Percentiles rank a stretch among this genome's conserved stretches.
Conservation (phyloP, 2,329 filamentous ascomycete species). For the Xylaria sp. region DNA sequence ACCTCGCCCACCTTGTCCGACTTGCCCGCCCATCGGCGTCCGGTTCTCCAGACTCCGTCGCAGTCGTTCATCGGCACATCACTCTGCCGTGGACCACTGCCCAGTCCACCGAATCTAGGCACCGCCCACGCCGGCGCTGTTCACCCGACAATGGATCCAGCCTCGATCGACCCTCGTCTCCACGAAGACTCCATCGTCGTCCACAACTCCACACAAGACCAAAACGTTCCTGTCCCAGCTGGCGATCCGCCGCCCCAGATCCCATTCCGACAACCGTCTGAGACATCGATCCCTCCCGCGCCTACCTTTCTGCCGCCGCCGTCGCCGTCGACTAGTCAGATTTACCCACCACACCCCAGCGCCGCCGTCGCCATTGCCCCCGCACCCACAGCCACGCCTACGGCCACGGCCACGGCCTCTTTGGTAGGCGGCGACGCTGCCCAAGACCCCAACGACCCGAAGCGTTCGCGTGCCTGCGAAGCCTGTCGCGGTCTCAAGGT, state of each 20-base stretch:
- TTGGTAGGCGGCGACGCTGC: slow-evolving; percentile 28
- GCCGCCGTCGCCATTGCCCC: slow-evolving; percentile 11
- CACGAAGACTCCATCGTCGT: slow-evolving; percentile 38
- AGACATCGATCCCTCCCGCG: neutral
- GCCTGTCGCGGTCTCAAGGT: slow-evolving; percentile 79
- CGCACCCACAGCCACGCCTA: slow-evolving; percentile 22
- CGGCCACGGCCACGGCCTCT: too few relatives aligned
- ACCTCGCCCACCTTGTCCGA: too few relatives aligned
- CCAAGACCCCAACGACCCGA: slow-evolving; percentile 55
- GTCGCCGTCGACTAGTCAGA: neutral
- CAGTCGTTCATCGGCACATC: slow-evolving; percentile 19
- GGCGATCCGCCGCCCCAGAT: too few relatives aligned
- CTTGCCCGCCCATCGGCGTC: slow-evolving; percentile 21
- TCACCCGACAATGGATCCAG: slow-evolving; percentile 35
- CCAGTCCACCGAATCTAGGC: slow-evolving; percentile 8
- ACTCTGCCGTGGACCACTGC: slow-evolving; percentile 21
- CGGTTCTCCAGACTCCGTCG: slow-evolving; percentile 26
- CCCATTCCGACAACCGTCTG: too few relatives aligned
- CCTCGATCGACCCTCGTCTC: slow-evolving; percentile 40
- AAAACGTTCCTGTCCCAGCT: too few relatives aligned
- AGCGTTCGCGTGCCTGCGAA: slow-evolving; percentile 75
- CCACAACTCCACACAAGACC: slow-evolving; percentile 20
- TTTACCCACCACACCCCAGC: slow-evolving; percentile 35
- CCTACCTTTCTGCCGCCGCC: neutral
- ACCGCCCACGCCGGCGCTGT: slow-evolving; percentile 1